Percentiles rank a stretch among this genome's conserved stretches.
phyloP scores from a whole-genome alignment of 139 green algal genomes.

The Chlamydomonas sphaeroides region DNA sequence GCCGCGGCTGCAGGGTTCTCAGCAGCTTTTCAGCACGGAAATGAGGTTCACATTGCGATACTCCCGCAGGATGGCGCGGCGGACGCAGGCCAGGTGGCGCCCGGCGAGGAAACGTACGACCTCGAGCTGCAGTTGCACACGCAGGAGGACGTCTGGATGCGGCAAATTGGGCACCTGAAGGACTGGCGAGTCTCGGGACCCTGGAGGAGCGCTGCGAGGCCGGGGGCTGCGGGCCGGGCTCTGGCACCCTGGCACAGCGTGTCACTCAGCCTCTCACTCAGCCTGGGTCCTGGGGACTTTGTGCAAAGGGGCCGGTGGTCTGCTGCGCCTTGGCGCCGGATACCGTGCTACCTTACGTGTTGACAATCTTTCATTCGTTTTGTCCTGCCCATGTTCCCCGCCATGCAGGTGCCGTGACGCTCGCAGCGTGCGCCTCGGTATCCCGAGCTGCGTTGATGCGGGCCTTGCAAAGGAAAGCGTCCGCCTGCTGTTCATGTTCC shows the following conservation, averaged over 20 bases:
- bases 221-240: too few relatives aligned
- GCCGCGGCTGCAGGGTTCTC: too few relatives aligned
- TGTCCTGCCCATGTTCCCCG: not conserved
- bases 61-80: too few relatives aligned
- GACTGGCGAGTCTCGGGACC: conserved; percentile 33
- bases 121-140: conserved; percentile 3
- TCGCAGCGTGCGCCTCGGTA: not conserved
- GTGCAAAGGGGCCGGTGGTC: too few relatives aligned
- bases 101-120: too few relatives aligned
- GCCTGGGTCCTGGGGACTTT: too few relatives aligned
- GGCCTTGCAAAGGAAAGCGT: not conserved
- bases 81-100: too few relatives aligned
- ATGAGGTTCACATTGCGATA: too few relatives aligned
- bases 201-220: too few relatives aligned
- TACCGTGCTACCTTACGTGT: not conserved
- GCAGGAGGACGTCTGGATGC: conserved; percentile 26
- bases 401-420: not conserved
- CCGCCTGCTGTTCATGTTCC: conserved; percentile 13
- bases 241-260: not conserved
- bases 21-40: too few relatives aligned
- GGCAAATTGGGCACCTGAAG: conserved; percentile 15
- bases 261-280: not conserved
- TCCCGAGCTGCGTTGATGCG: not conserved
- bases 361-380: not conserved
- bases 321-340: too few relatives aligned